Percentiles rank a stretch among this genome's conserved stretches.
These are phyloP conservation scores for Metschnikowia noctiluminum DNA, from an alignment of 805 yeast species.

Conservation along the genomic window DNA sequence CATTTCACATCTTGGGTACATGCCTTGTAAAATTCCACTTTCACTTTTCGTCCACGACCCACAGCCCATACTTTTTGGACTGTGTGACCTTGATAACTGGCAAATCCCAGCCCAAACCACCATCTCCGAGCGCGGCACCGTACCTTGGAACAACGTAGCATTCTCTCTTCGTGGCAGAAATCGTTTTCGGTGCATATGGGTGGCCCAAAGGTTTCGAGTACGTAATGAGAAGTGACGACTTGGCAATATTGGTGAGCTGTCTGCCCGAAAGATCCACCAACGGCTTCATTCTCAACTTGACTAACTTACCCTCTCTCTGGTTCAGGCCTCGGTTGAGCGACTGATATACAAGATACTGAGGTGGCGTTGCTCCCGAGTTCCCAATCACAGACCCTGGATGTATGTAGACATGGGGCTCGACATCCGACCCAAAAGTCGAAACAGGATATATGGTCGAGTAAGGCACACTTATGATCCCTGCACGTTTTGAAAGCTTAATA, in stretches of 20 bases:
- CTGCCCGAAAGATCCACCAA: constrained; percentile 72
- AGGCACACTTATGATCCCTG: constrained; percentile 58
- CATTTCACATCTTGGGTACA: too few relatives aligned
- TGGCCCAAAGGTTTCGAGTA: constrained; percentile 91
- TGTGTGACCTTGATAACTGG: constrained; percentile 76
- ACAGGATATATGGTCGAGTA: constrained; percentile 56
- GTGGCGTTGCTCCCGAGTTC: constrained; percentile 65
- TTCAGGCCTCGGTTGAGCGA: constrained; percentile 56
- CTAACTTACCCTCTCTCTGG: constrained; percentile 37
- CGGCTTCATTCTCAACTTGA: constrained; percentile 63
- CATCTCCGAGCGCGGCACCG: constrained; percentile 80
- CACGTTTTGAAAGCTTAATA: constrained; percentile 53
- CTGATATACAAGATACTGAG: constrained; percentile 72
- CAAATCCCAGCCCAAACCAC: constrained; percentile 89
- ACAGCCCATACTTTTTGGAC: constrained; percentile 59
- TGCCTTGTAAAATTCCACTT: background rate
- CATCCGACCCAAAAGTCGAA: constrained; percentile 29
- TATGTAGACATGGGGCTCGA: constrained; percentile 63
- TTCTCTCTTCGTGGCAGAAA: constrained; percentile 66
- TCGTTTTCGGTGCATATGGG: constrained; percentile 76
- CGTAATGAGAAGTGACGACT: constrained; percentile 65
- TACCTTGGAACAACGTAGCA: constrained; percentile 89
- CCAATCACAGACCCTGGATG: constrained; percentile 74
- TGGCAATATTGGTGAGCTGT: constrained; percentile 76
- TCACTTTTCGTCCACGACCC: constrained; percentile 44